Evolutionary conservation across 768 basidiomycete species (phyloP), one percentile per base, ranked within the genome.

Genomic region (Phylloporus sp.): DNA sequence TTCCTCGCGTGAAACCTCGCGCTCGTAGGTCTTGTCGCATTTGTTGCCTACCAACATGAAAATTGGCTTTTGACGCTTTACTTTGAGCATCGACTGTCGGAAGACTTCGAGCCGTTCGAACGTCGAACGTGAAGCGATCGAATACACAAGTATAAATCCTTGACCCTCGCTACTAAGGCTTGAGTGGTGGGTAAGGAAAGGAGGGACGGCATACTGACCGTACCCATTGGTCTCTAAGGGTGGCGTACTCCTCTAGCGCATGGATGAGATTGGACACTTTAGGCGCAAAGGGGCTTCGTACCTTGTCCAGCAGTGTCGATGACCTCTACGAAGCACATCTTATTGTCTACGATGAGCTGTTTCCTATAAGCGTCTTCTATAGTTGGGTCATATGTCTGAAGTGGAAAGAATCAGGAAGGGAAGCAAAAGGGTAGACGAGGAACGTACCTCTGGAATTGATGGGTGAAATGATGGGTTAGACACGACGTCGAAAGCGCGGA

Each of bases 301-400:
- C 92, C 92, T 82, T 97, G 93, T 24, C 93, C 93, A 40, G 94
- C 94, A 58, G 94, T 96, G 71, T 97, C 93, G 66, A 97, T 89
- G 53, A 97, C 90, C 68, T 97, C 93, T 55, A 97, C 81, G 66
- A 93, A 87, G 70, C 91, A 94, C 82, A 93, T 93, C 58, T 84
- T 80, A 64, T 92, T 91, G 69, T 95, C 93, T 54, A 96, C 91
- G 46, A 93, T 83, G 58, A 93, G 79, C 65, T 93, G 91, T 68
- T 94, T 95, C 60, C 93, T 80, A 71, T 97, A 96, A 53, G 92
- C 92, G 67, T 96, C 93, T 71, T 97, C 93, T 80, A 97, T 97
- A 58, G 93, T 97, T 47, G 93, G 93, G 73, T 97, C 93, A 69
- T 97, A 97, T 42, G 91, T 91, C 90, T 95, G 55, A 46, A 32